These are phyloP conservation scores for Trametes hirsuta DNA, from an alignment of 1,284 basidiomycete genomes.

Conservation along the genomic window DNA sequence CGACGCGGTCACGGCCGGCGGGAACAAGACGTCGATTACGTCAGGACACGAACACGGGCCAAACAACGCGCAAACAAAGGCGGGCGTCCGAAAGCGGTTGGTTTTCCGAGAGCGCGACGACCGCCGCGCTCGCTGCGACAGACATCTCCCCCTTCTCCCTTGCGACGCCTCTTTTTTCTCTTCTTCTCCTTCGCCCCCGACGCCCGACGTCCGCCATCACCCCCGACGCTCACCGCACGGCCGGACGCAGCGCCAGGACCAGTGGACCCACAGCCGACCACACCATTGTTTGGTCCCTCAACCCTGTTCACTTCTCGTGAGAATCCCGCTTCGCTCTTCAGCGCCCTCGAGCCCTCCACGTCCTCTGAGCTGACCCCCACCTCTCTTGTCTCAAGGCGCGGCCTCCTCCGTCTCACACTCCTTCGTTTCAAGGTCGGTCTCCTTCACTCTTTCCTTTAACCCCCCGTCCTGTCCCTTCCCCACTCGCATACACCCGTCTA, in stretches of 20 bases:
- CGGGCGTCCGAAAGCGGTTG: constrained; percentile 11
- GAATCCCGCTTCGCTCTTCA: constrained; percentile 28
- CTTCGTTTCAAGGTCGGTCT: constrained; percentile 52
- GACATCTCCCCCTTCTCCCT: constrained; percentile 10
- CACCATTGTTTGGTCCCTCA: constrained; percentile 30
- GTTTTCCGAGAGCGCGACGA: constrained; percentile 1
- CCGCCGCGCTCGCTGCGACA: constrained; percentile 20
- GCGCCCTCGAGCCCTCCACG: constrained; percentile 21
- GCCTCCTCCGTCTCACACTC: constrained; percentile 72
- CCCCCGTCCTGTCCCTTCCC: not conserved
- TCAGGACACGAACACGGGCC: constrained; percentile 36
- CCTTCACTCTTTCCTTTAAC: not conserved
- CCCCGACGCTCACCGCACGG: constrained; percentile 1
- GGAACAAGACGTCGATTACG: constrained; percentile 21
- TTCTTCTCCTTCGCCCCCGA: not conserved
- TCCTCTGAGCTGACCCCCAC: constrained; percentile 29
- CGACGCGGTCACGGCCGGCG: constrained; percentile 21
- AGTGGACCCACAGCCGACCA: constrained; percentile 36
- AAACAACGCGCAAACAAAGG: constrained; percentile 40
- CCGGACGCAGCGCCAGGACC: constrained; percentile 13
- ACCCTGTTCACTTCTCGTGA: constrained; percentile 32
- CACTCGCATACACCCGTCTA: not conserved
- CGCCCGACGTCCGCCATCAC: not conserved
- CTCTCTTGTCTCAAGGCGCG: constrained; percentile 52
- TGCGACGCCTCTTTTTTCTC: constrained; percentile 25